Conservation (phyloP, 148 eudicot genomes). For the Cornus florida region DNA sequence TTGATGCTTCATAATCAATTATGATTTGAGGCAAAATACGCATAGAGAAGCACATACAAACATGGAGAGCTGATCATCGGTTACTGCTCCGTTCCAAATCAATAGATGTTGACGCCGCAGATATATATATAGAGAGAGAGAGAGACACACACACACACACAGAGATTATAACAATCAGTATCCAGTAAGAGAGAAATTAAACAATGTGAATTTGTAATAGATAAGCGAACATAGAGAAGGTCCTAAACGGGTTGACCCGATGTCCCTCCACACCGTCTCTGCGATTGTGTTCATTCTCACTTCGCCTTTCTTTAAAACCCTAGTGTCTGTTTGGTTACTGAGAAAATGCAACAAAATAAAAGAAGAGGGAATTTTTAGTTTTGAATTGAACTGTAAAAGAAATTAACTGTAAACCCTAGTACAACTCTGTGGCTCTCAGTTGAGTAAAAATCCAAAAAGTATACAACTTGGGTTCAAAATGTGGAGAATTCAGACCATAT, state of each 20-base stretch:
- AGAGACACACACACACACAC: not conserved
- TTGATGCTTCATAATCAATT: not conserved
- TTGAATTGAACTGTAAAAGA: too few species aligned
- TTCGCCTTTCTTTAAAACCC: not conserved
- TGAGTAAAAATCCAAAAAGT: too few species aligned
- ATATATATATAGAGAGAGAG: not conserved
- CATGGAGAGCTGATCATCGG: slow-evolving; percentile 71
- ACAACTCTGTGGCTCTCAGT: too few species aligned
- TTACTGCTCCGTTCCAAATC: slow-evolving; percentile 44
- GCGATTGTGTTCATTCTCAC: slow-evolving; percentile 52
- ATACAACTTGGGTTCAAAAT: too few species aligned
- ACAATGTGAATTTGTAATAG: not conserved
- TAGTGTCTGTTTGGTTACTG: too few species aligned
- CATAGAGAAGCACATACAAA: slow-evolving; percentile 29
- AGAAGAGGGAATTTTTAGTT: too few species aligned
- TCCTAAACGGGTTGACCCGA: slow-evolving; percentile 72
- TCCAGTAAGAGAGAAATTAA: not conserved
- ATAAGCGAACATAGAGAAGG: not conserved
- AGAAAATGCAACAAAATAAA: too few species aligned
- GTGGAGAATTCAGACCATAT: too few species aligned
- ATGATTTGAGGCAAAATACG: not conserved
- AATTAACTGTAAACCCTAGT: too few species aligned
- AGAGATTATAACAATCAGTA: slow-evolving; percentile 15
- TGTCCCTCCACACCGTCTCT: slow-evolving; percentile 61
- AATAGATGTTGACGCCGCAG: slow-evolving; percentile 10